Conservation (phyloP, 116 monocot genomes). For the Papilionanthe hybrid region DNA sequence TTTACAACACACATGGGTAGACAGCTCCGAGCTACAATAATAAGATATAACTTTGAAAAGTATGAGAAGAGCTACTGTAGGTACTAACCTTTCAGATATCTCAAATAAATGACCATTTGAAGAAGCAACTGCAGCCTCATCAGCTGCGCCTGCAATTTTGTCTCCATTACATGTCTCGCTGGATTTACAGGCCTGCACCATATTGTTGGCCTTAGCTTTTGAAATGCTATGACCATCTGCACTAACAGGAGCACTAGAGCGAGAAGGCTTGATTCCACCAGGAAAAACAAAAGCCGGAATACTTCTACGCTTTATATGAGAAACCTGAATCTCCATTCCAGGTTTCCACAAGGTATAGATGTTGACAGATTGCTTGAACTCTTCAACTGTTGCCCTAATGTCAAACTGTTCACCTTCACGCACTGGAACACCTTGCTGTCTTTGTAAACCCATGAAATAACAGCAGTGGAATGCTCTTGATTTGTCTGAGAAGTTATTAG, state of each 20-base stretch:
- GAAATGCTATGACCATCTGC: too few relatives aligned
- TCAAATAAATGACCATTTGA: slow-evolving; percentile 14
- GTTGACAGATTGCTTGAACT: slow-evolving; percentile 60
- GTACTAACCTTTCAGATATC: slow-evolving; percentile 1
- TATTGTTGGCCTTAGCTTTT: slow-evolving; percentile 2
- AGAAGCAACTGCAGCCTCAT: slow-evolving; percentile 17
- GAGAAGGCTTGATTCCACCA: slow-evolving; percentile 62
- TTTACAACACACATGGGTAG: neutral
- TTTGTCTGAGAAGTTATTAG: slow-evolving; percentile 68
- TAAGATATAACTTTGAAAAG: neutral
- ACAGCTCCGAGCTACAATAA: slow-evolving; percentile 1
- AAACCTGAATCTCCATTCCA: slow-evolving; percentile 86
- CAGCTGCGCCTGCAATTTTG: slow-evolving; percentile 13
- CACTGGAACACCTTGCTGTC: slow-evolving; percentile 50
- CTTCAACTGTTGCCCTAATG: slow-evolving; percentile 80
- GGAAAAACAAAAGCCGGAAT: slow-evolving; percentile 91
- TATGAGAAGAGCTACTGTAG: neutral
- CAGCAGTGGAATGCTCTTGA: slow-evolving; percentile 44
- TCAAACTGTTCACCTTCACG: slow-evolving; percentile 83
- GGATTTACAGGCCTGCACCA: slow-evolving; percentile 20
- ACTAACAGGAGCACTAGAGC: slow-evolving; percentile 15
- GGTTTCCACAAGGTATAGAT: slow-evolving; percentile 59
- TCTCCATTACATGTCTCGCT: slow-evolving; percentile 5
- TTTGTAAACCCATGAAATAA: slow-evolving; percentile 86
- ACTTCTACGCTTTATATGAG: slow-evolving; percentile 74